Conservation (phyloP, 805 yeast species). For the Metschnikowia colocasiae region DNA sequence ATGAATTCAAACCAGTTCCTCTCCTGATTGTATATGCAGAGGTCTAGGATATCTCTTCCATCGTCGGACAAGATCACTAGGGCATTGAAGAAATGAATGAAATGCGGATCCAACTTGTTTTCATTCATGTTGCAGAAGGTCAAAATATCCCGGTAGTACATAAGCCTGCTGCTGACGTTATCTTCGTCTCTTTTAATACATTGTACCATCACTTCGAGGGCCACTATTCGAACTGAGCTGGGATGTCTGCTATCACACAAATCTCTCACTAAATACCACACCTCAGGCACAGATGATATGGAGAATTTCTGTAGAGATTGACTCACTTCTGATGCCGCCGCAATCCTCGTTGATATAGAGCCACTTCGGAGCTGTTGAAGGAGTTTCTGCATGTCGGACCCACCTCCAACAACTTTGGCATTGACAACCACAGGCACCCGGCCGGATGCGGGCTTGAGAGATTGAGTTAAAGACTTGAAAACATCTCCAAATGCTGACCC, state of each 20-base stretch:
- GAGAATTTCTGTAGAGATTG: conserved; percentile 49
- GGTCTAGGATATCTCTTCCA: conserved; percentile 52
- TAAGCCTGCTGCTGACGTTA: conserved; percentile 44
- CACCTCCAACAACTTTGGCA: conserved; percentile 44
- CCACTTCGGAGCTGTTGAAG: conserved; percentile 39
- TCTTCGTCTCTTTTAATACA: conserved; percentile 56
- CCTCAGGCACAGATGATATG: conserved; percentile 60
- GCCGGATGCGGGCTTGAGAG: conserved; percentile 28
- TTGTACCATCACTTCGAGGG: conserved; percentile 48
- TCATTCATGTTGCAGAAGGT: conserved; percentile 36
- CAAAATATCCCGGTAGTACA: conserved; percentile 60
- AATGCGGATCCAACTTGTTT: conserved; percentile 43
- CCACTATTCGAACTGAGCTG: conserved; percentile 37
- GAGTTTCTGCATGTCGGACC: conserved; percentile 36
- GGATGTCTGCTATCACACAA: conserved; percentile 39
- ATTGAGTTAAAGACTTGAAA: conserved; percentile 36
- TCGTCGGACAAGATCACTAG: conserved; percentile 46
- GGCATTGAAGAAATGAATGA: conserved; percentile 47
- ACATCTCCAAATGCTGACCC: conserved; percentile 39
- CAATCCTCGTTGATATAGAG: conserved; percentile 36
- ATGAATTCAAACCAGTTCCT: conserved; percentile 21
- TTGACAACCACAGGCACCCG: conserved; percentile 29
- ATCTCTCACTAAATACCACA: conserved; percentile 68
- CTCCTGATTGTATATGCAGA: conserved; percentile 41
- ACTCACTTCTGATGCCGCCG: conserved; percentile 50